phyloP scores from a whole-genome alignment of 2,329 filamentous ascomycete species.

The Aaosphaeria arxii region DNA sequence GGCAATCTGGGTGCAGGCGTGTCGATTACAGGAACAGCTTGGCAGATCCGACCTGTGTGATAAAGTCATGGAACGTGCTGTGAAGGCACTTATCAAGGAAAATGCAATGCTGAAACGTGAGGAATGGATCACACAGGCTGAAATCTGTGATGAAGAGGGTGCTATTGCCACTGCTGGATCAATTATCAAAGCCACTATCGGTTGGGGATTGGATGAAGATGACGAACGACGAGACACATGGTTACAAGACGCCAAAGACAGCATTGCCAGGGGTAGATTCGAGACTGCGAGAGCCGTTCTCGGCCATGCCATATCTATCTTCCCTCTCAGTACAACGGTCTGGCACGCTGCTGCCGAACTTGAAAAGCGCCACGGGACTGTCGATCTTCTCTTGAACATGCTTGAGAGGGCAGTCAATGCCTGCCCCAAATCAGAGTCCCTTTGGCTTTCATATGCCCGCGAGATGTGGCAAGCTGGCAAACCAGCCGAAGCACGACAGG shows the following conservation, averaged over 20 bases:
- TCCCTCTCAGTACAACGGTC: slow-evolving; percentile 80
- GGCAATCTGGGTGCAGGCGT: slow-evolving; percentile 96
- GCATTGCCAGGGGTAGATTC: slow-evolving; percentile 77
- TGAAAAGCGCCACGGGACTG: slow-evolving; percentile 83
- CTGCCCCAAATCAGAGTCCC: slow-evolving; percentile 82
- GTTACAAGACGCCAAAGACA: slow-evolving; percentile 86
- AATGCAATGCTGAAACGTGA: slow-evolving; percentile 96
- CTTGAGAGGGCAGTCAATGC: slow-evolving; percentile 92
- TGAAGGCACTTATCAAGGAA: slow-evolving; percentile 83
- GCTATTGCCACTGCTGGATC: slow-evolving; percentile 81
- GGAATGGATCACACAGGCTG: slow-evolving; percentile 93
- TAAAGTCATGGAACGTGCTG: slow-evolving; percentile 91
- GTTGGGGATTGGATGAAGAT: slow-evolving; percentile 90
- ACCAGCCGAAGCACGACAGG: slow-evolving; percentile 79
- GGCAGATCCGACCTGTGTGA: slow-evolving; percentile 71
- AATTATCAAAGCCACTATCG: slow-evolving; percentile 89
- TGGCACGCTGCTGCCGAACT: slow-evolving; percentile 91
- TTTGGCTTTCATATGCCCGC: slow-evolving; percentile 95
- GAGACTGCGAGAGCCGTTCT: slow-evolving; percentile 93
- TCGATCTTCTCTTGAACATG: slow-evolving; percentile 77
- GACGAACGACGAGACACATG: slow-evolving; percentile 95
- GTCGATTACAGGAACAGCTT: slow-evolving; percentile 84
- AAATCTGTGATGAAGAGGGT: slow-evolving; percentile 90
- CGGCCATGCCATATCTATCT: slow-evolving; percentile 83
- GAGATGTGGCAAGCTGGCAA: slow-evolving; percentile 91